phyloP scores from a whole-genome alignment of 2,329 filamentous ascomycete genomes.

The Juglanconis oblonga region DNA sequence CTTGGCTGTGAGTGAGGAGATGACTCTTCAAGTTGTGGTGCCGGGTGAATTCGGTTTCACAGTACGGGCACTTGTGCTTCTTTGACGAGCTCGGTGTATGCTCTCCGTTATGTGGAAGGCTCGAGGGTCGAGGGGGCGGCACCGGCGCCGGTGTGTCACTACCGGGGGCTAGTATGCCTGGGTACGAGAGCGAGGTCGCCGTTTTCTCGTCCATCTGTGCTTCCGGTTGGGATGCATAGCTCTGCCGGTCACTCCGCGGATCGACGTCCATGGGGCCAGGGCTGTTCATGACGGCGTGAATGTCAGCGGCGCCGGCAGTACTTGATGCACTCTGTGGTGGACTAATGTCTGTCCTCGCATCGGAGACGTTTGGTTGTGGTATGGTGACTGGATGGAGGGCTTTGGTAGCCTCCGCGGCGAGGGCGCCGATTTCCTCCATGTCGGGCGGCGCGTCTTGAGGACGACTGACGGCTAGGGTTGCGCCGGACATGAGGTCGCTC shows the following conservation, averaged over 20 bases:
- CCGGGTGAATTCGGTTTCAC: constrained; percentile 92
- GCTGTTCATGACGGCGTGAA: constrained; percentile 43
- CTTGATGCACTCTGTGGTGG: constrained; percentile 41
- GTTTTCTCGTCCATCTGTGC: constrained; percentile 50
- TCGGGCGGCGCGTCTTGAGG: constrained; percentile 47
- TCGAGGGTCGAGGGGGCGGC: constrained; percentile 48
- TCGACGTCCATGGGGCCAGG: constrained; percentile 56
- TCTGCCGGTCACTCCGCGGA: constrained; percentile 34
- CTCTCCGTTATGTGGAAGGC: constrained; percentile 47
- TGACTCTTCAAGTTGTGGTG: constrained; percentile 98
- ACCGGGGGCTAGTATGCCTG: constrained; percentile 45
- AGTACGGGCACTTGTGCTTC: constrained; percentile 96
- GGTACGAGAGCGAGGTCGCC: constrained; percentile 53
- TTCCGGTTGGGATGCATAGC: constrained; percentile 37
- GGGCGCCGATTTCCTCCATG: constrained; percentile 19
- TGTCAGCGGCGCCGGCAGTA: constrained; percentile 24
- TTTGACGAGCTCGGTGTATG: constrained; percentile 68
- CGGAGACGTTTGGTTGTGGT: constrained; percentile 30
- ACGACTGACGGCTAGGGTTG: constrained; percentile 52
- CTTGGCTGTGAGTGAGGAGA: constrained; percentile 93
- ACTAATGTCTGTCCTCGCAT: constrained; percentile 39
- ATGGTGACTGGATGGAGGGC: constrained; percentile 30
- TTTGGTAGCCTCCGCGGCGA: constrained; percentile 29
- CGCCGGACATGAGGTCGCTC: constrained; percentile 52
- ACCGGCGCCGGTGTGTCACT: constrained; percentile 42